Evolutionary conservation across 441 rosid species (phyloP).

Genomic region (Erodium trifolium): DNA sequence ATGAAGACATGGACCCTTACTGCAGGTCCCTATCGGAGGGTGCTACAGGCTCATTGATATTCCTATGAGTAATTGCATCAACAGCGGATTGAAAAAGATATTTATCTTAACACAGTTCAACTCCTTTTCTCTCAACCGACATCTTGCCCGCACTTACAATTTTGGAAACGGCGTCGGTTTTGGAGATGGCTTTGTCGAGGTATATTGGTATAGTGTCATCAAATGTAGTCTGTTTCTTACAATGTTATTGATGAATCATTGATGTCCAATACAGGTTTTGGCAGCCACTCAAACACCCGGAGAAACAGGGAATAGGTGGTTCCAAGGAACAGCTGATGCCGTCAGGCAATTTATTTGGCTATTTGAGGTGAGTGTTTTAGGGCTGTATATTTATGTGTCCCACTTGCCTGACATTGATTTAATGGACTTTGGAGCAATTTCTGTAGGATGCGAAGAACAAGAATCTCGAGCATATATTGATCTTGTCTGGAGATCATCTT

Average conservation of each 20-base stretch:
- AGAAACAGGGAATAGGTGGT: constrained; percentile 80
- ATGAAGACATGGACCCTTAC: no score
- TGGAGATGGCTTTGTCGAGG: constrained; percentile 97
- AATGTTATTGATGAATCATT: background rate
- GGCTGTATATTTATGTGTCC: background rate
- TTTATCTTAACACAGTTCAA: constrained; percentile 2
- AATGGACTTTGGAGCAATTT: background rate
- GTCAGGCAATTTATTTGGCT: constrained; percentile 93
- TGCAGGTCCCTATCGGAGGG: background rate
- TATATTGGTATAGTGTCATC: constrained; percentile 7
- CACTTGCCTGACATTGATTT: constrained; percentile 6
- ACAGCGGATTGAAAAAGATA: background rate
- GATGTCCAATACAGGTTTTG: constrained; percentile 41
- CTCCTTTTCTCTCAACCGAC: constrained; percentile 4
- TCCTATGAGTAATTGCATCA: constrained; percentile 7
- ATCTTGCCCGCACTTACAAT: background rate
- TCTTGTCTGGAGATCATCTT: constrained; percentile 94
- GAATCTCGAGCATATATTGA: constrained; percentile 60
- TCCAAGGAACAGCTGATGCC: constrained; percentile 98
- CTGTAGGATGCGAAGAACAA: constrained; percentile 82
- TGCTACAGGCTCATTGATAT: constrained; percentile 3
- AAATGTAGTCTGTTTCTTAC: no score
- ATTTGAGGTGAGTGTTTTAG: constrained; percentile 53
- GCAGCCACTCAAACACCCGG: constrained; percentile 98
- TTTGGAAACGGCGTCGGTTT: constrained; percentile 30